These are phyloP conservation scores for Crassisporium funariophilum DNA, from an alignment of 768 basidiomycete species.

Conservation along the genomic window DNA sequence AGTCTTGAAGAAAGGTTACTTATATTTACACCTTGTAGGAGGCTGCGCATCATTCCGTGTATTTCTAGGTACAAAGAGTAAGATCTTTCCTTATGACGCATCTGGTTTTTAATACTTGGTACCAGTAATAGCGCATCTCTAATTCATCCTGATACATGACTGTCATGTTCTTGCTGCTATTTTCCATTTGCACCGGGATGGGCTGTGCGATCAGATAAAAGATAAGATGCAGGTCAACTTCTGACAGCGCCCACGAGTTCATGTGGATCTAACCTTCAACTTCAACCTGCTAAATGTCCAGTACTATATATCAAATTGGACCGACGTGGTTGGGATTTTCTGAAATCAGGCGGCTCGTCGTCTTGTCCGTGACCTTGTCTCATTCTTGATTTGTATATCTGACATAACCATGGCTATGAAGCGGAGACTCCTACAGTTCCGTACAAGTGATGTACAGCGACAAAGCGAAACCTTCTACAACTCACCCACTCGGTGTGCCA, in stretches of 20 bases:
- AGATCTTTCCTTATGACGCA: too few relatives aligned
- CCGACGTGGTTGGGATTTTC: slow-evolving; percentile 46
- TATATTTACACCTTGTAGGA: too few relatives aligned
- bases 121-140: too few relatives aligned
- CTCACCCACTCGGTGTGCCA: slow-evolving; percentile 48
- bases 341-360: slow-evolving; percentile 43
- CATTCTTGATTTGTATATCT: slow-evolving; percentile 1
- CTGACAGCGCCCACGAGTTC: too few relatives aligned
- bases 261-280: not conserved
- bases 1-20: too few relatives aligned
- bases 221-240: too few relatives aligned
- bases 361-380: slow-evolving; percentile 50
- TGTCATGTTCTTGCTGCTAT: too few relatives aligned
- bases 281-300: not conserved
- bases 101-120: too few relatives aligned
- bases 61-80: too few relatives aligned
- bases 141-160: too few relatives aligned
- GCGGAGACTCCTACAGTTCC: slow-evolving; percentile 65
- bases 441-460: slow-evolving; percentile 29
- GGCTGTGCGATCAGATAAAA: not conserved
- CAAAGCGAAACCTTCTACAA: slow-evolving; percentile 35
- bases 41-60: too few relatives aligned
- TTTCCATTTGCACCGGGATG: too few relatives aligned
- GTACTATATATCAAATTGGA: slow-evolving; percentile 22
- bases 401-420: slow-evolving; percentile 22